phyloP scores from a whole-genome alignment of 176 grass and related monocot genomes.

The Oryza brachyantha region DNA sequence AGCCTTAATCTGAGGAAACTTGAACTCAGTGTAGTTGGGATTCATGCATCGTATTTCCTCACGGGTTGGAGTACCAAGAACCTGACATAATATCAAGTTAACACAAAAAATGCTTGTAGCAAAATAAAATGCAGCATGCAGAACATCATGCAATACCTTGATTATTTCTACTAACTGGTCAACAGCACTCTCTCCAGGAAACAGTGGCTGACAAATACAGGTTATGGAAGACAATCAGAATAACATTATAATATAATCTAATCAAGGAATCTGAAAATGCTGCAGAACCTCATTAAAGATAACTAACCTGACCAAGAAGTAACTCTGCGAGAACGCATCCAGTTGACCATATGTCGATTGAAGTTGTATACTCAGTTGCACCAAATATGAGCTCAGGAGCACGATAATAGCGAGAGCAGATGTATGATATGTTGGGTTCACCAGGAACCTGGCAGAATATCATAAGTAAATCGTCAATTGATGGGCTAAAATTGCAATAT shows the following conservation, averaged over 20 bases:
- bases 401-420: slow-evolving; percentile 74
- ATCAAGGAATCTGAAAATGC: not conserved
- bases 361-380: slow-evolving; percentile 59
- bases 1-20: slow-evolving; percentile 96
- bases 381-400: slow-evolving; percentile 72
- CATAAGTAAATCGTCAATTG: slow-evolving; percentile 1
- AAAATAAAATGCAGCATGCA: not conserved
- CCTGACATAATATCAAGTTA: slow-evolving; percentile 37
- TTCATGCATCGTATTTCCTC: slow-evolving; percentile 99
- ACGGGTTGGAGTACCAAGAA: slow-evolving; percentile 95
- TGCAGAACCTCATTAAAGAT: not conserved
- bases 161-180: slow-evolving; percentile 90
- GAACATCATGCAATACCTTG: slow-evolving; percentile 58
- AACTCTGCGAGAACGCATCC: slow-evolving; percentile 69
- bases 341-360: slow-evolving; percentile 79
- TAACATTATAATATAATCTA: not conserved
- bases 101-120: not conserved
- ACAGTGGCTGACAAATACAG: slow-evolving; percentile 62
- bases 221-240: slow-evolving; percentile 30
- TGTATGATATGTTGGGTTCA: slow-evolving; percentile 68
- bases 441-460: slow-evolving; percentile 36
- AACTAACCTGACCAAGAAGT: slow-evolving; percentile 69
- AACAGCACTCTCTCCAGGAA: slow-evolving; percentile 86
- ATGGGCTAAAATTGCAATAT: not conserved
- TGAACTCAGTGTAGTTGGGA: slow-evolving; percentile 92